These are phyloP conservation scores for Orobanche coerulescens DNA, from an alignment of 257 asterid genomes.

Conservation along the genomic window DNA sequence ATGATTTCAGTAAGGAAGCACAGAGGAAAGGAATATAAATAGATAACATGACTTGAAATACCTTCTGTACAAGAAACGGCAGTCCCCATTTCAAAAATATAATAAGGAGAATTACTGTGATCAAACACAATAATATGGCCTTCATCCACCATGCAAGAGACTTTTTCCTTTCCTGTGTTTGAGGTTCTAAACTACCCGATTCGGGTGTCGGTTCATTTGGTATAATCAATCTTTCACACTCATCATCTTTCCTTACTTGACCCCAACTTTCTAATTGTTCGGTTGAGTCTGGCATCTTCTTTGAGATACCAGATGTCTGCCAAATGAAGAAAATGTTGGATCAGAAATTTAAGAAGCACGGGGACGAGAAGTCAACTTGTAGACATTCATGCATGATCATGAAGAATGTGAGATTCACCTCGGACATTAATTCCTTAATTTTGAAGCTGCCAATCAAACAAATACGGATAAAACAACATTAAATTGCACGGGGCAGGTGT, in stretches of 20 bases:
- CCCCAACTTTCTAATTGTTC: conserved; percentile 1
- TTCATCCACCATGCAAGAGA: conserved; percentile 55
- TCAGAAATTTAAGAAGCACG: background rate
- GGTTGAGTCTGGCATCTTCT: conserved; percentile 40
- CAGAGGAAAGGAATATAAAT: background rate
- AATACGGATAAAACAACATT: too few species aligned
- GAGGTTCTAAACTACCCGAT: conserved; percentile 28
- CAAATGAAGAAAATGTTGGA: background rate
- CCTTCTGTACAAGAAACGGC: conserved; percentile 69
- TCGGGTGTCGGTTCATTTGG: conserved; percentile 37
- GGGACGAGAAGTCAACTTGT: background rate
- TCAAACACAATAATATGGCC: conserved; percentile 36
- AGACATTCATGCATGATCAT: background rate
- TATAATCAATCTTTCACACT: conserved; percentile 51
- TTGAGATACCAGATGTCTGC: conserved; percentile 33
- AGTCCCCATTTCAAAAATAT: conserved; percentile 59
- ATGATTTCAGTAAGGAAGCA: background rate
- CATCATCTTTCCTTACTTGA: conserved; percentile 42
- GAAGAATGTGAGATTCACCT: background rate
- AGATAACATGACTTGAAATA: conserved; percentile 14
- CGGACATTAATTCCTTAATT: background rate
- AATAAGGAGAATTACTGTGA: conserved; percentile 30
- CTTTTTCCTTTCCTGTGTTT: conserved; percentile 24
- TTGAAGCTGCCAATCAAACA: too few species aligned
- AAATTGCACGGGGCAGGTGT: too few species aligned